These are phyloP conservation scores for Globisporangium polare DNA, from an alignment of 352 stramenopile genomes.

Conservation along the genomic window DNA sequence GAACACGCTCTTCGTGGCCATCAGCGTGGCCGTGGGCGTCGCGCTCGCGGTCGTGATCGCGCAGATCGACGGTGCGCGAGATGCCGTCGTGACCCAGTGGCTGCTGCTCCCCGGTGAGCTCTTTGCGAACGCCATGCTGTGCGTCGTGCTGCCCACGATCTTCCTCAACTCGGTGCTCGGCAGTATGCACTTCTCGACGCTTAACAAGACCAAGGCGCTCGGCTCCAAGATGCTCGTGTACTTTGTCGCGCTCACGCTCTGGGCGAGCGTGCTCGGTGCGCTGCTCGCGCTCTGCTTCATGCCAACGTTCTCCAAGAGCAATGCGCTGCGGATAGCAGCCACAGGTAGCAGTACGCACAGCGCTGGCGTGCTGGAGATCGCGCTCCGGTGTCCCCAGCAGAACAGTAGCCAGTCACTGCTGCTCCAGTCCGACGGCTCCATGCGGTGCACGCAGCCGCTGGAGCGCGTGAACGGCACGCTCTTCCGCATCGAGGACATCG, in stretches of 20 bases:
- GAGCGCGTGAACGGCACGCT: slow-evolving; percentile 29
- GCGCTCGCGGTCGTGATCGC: slow-evolving; percentile 21
- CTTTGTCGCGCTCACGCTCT: slow-evolving; percentile 37
- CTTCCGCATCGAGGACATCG: slow-evolving; percentile 47
- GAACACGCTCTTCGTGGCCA: slow-evolving; percentile 22
- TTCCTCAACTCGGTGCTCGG: slow-evolving; percentile 41
- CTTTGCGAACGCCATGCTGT: slow-evolving; percentile 34
- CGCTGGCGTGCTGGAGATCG: slow-evolving; percentile 13
- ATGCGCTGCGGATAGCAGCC: slow-evolving; percentile 19
- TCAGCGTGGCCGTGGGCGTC: slow-evolving; percentile 22
- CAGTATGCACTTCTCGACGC: slow-evolving; percentile 38
- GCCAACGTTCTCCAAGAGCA: slow-evolving; percentile 27
- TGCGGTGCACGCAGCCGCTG: slow-evolving; percentile 22
- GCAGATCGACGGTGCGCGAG: slow-evolving; percentile 16
- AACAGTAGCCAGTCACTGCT: slow-evolving; percentile 20
- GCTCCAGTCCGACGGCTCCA: slow-evolving; percentile 31
- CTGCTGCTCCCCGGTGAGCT: slow-evolving; percentile 30
- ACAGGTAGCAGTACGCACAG: neutral
- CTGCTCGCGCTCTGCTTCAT: slow-evolving; percentile 37
- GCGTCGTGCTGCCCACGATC: slow-evolving; percentile 32
- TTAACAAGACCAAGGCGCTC: slow-evolving; percentile 34
- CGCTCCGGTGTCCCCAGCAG: slow-evolving; percentile 21
- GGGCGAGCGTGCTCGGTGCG: slow-evolving; percentile 42
- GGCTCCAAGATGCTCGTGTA: slow-evolving; percentile 22
- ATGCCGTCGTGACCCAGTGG: slow-evolving; percentile 10